Evolutionary conservation across 768 basidiomycete species (phyloP).

Genomic region (Psilocybe cubensis): DNA sequence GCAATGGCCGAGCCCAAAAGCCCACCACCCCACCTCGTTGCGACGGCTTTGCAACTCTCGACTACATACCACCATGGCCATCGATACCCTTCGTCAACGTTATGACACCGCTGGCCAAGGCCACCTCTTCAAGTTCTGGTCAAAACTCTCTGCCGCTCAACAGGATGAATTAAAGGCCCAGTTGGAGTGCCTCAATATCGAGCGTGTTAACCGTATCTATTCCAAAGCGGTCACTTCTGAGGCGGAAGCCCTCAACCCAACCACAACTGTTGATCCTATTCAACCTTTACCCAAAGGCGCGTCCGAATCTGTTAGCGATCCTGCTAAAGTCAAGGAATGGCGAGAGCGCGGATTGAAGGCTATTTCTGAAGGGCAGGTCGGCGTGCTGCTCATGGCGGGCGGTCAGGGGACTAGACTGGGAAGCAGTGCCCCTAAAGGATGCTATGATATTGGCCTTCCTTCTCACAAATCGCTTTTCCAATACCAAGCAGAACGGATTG

Average conservation of each 20-base stretch:
- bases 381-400: slow-evolving; percentile 97
- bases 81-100: slow-evolving; percentile 57
- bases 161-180: slow-evolving; percentile 68
- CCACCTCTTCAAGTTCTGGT: slow-evolving; percentile 91
- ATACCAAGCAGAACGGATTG: slow-evolving; percentile 96
- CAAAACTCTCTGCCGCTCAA: slow-evolving; percentile 65
- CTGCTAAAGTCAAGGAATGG: slow-evolving; percentile 73
- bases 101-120: slow-evolving; percentile 85
- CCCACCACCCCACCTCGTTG: slow-evolving; percentile 3
- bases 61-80: slow-evolving; percentile 50
- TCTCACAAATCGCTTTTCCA: slow-evolving; percentile 95
- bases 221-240: slow-evolving; percentile 74
- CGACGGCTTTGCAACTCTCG: slow-evolving; percentile 9
- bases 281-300: slow-evolving; percentile 82
- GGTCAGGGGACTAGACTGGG: slow-evolving; percentile 97
- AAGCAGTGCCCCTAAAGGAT: slow-evolving; percentile 92
- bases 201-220: slow-evolving; percentile 91
- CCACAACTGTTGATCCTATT: slow-evolving; percentile 53
- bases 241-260: slow-evolving; percentile 45
- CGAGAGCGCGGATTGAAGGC: slow-evolving; percentile 78
- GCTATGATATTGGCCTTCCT: slow-evolving; percentile 95
- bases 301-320: slow-evolving; percentile 61
- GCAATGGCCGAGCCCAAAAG: slow-evolving; percentile 25
- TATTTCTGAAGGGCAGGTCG: slow-evolving; percentile 81
- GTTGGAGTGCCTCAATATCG: slow-evolving; percentile 80